These are phyloP conservation scores for Raphanus raphanistrum DNA, from an alignment of 345 rosid species.

Conservation along the genomic window DNA sequence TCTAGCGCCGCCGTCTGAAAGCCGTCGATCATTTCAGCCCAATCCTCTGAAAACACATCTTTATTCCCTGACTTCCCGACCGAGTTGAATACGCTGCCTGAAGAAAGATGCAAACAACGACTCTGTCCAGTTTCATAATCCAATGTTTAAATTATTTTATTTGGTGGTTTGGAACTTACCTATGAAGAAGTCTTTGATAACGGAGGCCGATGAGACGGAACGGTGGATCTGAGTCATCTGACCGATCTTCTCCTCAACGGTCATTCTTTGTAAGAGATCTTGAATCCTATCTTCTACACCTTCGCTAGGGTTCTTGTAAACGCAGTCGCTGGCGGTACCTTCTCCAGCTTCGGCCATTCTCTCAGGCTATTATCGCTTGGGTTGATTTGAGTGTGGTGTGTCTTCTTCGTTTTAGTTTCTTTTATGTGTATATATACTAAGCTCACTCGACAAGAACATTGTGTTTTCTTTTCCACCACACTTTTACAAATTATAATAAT, in stretches of 20 bases:
- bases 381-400: background rate
- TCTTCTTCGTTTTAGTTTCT: too few species aligned
- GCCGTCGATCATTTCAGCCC: constrained; percentile 80
- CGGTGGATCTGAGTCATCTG: constrained; percentile 52
- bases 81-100: constrained; percentile 76
- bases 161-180: constrained; percentile 33
- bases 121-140: background rate
- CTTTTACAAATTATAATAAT: too few species aligned
- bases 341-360: constrained; percentile 3
- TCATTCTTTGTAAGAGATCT: constrained; percentile 50
- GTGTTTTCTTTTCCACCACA: too few species aligned
- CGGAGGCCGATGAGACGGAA: constrained; percentile 43
- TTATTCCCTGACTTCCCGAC: constrained; percentile 28
- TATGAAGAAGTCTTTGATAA: constrained; percentile 47
- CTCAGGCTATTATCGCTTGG: background rate
- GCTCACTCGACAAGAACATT: too few species aligned
- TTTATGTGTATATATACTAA: too few species aligned
- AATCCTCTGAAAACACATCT: constrained; percentile 44
- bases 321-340: constrained; percentile 4
- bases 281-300: constrained; percentile 55
- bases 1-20: constrained; percentile 57
- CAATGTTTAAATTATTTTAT: background rate
- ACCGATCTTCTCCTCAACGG: constrained; percentile 54
- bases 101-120: background rate
- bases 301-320: constrained; percentile 59